These are phyloP conservation scores for Boechera stricta DNA, from an alignment of 345 rosid genomes.

Conservation along the genomic window DNA sequence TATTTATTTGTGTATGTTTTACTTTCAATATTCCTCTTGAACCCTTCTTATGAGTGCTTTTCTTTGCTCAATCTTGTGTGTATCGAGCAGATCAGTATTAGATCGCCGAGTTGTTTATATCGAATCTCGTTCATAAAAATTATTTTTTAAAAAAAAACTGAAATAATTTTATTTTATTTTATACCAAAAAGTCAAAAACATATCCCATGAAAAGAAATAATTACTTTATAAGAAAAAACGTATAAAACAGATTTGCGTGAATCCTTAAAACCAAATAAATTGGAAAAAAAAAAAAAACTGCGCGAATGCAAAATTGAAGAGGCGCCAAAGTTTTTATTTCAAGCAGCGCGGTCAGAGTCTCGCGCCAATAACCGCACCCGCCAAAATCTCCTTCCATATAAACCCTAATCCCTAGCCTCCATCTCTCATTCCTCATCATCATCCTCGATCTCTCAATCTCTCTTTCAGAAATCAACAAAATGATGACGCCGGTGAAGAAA, in stretches of 20 bases:
- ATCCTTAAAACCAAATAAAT: neutral
- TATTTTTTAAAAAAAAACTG: too few relatives aligned
- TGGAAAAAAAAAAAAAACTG: neutral
- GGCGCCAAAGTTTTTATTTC: constrained; percentile 34
- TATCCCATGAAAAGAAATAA: too few relatives aligned
- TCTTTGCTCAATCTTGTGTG: neutral
- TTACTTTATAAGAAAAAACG: too few relatives aligned
- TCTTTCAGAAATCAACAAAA: constrained; percentile 2
- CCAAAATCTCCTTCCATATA: constrained; percentile 29
- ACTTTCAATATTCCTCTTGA: neutral
- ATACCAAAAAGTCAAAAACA: too few relatives aligned
- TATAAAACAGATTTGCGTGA: neutral
- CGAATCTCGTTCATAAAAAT: too few relatives aligned
- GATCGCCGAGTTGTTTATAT: too few relatives aligned
- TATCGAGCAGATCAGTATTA: neutral
- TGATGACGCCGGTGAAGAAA: constrained; percentile 59
- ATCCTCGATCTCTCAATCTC: constrained; percentile 1
- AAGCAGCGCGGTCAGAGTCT: constrained; percentile 40
- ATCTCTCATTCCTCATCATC: constrained; percentile 5
- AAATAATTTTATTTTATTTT: too few relatives aligned
- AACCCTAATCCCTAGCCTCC: constrained; percentile 1
- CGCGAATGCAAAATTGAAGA: constrained; percentile 32
- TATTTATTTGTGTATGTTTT: neutral
- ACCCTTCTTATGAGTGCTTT: neutral
- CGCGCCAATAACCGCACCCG: constrained; percentile 35